Evolutionary conservation across 2,329 filamentous ascomycete genomes (phyloP).

Genomic region (Penicillium sp.): DNA sequence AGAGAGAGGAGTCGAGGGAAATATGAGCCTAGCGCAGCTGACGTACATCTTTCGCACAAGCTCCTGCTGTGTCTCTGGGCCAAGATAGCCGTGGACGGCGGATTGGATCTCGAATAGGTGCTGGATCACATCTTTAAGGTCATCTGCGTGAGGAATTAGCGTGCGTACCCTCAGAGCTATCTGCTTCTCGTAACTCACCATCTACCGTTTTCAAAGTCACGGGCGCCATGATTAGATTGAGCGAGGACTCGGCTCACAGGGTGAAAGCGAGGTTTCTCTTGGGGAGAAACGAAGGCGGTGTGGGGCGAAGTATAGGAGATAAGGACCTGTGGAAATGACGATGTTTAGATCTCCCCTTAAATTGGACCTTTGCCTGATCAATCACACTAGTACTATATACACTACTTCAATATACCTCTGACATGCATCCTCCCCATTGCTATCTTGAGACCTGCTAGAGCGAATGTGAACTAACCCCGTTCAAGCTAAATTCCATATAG

Average conservation of each 20-base stretch:
- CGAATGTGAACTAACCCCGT: too few species aligned
- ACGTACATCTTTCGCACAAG: conserved; percentile 58
- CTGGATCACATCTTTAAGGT: conserved; percentile 61
- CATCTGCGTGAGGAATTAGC: conserved; percentile 36
- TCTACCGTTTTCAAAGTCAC: conserved; percentile 24
- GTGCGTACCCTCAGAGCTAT: too few species aligned
- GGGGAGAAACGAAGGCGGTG: conserved; percentile 19
- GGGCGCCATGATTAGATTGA: conserved; percentile 17
- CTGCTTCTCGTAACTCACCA: conserved; percentile 9
- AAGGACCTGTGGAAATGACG: too few species aligned
- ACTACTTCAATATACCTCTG: too few species aligned
- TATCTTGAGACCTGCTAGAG: too few species aligned
- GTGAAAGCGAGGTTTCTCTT: conserved; percentile 6
- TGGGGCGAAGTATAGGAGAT: not conserved
- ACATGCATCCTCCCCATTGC: too few species aligned
- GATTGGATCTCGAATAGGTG: conserved; percentile 62
- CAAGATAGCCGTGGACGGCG: conserved; percentile 58
- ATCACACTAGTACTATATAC: too few species aligned
- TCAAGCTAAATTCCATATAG: too few species aligned
- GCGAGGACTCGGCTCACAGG: not conserved
- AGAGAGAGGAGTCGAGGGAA: not conserved
- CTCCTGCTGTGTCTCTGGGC: conserved; percentile 54
- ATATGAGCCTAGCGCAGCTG: not conserved
- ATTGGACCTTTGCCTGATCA: too few species aligned
- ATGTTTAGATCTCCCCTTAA: too few species aligned